Base-by-base conservation (phyloP, 2,329 filamentous ascomycete genomes). In the Pyricularia grisea region DNA sequence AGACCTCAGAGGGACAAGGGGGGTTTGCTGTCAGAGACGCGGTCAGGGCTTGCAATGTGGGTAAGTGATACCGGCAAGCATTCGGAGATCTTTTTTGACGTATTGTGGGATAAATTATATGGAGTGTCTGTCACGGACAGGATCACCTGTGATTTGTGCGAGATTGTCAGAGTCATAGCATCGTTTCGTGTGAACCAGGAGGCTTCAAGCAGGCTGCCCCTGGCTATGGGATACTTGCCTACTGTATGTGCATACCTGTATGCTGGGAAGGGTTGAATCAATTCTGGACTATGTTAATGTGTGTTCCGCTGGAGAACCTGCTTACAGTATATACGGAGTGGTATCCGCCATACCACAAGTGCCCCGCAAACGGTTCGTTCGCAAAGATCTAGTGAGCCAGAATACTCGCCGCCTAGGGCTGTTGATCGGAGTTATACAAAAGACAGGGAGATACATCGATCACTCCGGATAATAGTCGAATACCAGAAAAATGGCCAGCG, bases 51-150 rank as follows among this genome's bases (percentile, higher is more conserved):
- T 63, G 58, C 25, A 27, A 14, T 23, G 58, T 61, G 58, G 58
- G 23, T 61, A 61, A 28, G 60, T 63, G 60, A 63, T 63, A 63
- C 60, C 60, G 23, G 60, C 60, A 63, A 63, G 60, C 60, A 28
- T 63, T 63, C 60, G 60, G 60, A 28, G 60, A 63, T 63, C 60
- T 63, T 36, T 63, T 28, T 63, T 63, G 60, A 63, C 60, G 27
- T 63, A 23, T 63, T 28, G 25, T 27, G 27, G 25, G 25, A 63
- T 63, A 28, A 63, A 63, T 63, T 63, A 30, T 27, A 27, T 63
- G 60, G 60, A 28, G 14, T 9, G 25, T 17, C 27, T 28, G 11
- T 63, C 27, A 63, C 20, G 60, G 60, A 63, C 1, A 4, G 4
- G 25, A 63, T 63, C 60, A 12, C n/a, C 25, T 63, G 60, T 28